These are phyloP conservation scores for Acanthamoeba triangularis DNA, from an alignment of 208 protist species.

Conservation along the genomic window DNA sequence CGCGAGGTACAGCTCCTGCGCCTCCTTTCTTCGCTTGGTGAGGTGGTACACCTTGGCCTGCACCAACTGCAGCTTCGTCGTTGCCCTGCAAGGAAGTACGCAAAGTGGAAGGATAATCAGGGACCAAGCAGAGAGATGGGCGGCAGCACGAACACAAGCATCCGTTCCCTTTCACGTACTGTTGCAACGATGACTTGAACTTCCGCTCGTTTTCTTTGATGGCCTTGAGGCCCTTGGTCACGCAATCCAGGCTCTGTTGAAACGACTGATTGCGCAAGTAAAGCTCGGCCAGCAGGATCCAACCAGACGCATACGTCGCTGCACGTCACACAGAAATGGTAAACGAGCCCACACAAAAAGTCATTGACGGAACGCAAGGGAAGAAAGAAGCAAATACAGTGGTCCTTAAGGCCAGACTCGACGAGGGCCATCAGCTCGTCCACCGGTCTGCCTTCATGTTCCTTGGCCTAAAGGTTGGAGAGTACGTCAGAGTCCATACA, in stretches of 20 bases:
- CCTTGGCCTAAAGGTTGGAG: not conserved
- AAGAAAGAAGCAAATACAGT: not conserved
- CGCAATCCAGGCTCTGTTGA: constrained; percentile 29
- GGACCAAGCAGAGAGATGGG: not conserved
- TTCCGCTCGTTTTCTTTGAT: not conserved
- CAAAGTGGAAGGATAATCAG: not conserved
- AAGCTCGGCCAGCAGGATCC: constrained; percentile 51
- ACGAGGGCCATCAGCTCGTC: constrained; percentile 33
- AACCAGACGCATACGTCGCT: constrained; percentile 30
- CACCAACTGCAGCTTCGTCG: constrained; percentile 15
- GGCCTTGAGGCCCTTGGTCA: constrained; percentile 37
- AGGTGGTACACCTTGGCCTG: constrained; percentile 53
- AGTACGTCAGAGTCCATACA: not conserved
- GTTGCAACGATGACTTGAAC: not conserved
- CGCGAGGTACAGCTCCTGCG: constrained; percentile 31
- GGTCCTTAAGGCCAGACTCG: constrained; percentile 22
- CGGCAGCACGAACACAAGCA: not conserved
- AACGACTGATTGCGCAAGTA: constrained; percentile 35
- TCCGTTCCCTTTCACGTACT: not conserved
- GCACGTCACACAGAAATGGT: not conserved
- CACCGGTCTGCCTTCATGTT: not conserved
- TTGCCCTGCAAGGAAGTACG: not conserved
- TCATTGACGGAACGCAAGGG: not conserved
- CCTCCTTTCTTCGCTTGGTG: constrained; percentile 52
- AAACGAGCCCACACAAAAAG: not conserved